phyloP scores from a whole-genome alignment of 495 filamentous ascomycete genomes.

The Achaetomiella virescens region DNA sequence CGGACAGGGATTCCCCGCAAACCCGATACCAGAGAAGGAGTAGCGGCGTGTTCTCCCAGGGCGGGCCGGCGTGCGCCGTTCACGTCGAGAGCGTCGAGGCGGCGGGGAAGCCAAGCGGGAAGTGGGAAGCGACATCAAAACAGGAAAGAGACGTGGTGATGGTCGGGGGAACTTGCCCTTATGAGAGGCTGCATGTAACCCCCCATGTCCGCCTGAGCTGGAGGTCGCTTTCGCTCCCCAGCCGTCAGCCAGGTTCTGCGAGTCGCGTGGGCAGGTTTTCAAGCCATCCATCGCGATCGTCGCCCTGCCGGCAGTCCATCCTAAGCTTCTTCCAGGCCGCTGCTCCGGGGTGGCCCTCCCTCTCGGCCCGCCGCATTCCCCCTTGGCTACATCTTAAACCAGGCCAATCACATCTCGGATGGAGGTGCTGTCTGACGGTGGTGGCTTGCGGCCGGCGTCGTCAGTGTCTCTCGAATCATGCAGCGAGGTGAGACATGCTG shows the following conservation, averaged over 20 bases:
- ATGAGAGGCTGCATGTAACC: constrained; percentile 4
- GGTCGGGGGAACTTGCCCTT: constrained; percentile 5
- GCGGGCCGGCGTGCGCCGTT: not conserved
- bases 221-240: not conserved
- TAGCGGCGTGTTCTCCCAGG: not conserved
- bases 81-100: not conserved
- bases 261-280: not conserved
- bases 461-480: not conserved
- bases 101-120: not conserved
- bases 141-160: not conserved
- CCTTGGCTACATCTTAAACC: not conserved
- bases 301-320: not conserved
- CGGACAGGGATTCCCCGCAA: constrained; percentile 9
- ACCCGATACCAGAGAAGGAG: not conserved
- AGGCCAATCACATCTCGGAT: not conserved
- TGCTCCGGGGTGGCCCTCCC: not conserved
- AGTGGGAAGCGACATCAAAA: constrained; percentile 3
- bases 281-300: not conserved
- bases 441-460: not conserved
- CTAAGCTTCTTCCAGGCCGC: constrained; percentile 1
- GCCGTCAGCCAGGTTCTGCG: not conserved
- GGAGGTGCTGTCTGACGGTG: not conserved
- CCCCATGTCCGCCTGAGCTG: not conserved
- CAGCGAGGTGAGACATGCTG: not conserved
- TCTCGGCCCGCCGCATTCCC: not conserved